Evolutionary conservation across 352 stramenopile genomes (phyloP).

Genomic region (Globisporangium solare): DNA sequence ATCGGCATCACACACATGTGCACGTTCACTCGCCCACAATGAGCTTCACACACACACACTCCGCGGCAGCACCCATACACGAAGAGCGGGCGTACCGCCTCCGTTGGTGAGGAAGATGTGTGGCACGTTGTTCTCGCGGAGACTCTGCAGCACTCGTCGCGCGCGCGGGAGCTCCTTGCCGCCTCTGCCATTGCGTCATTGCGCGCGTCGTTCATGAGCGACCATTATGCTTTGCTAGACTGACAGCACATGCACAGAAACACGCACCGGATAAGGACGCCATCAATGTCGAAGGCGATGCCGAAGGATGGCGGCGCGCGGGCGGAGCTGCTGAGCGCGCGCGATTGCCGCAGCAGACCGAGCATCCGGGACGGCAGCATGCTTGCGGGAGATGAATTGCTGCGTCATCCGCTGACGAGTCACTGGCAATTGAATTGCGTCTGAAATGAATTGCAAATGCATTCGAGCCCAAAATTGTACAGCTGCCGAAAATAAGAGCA

Average conservation of each 20-base stretch:
- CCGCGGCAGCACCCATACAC: no score
- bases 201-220: not conserved
- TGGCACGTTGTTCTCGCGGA: conserved; percentile 59
- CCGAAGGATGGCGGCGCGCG: conserved; percentile 44
- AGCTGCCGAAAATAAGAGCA: no score
- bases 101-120: conserved; percentile 91
- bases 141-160: conserved; percentile 55
- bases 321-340: not conserved
- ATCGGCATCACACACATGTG: not conserved
- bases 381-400: no score
- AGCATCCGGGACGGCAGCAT: not conserved
- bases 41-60: no score
- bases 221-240: not conserved
- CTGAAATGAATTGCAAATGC: no score
- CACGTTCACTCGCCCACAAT: no score
- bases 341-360: not conserved
- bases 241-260: not conserved
- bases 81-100: conserved; percentile 23
- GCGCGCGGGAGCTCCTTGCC: conserved; percentile 68
- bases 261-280: conserved; percentile 80
- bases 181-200: conserved; percentile 34
- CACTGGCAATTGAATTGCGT: no score
- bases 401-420: no score
- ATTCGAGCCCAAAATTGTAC: no score
- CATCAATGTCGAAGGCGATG: conserved; percentile 91